Base-by-base conservation (phyloP, 2,329 filamentous ascomycete species). In the Fusarium albosuccineum region DNA sequence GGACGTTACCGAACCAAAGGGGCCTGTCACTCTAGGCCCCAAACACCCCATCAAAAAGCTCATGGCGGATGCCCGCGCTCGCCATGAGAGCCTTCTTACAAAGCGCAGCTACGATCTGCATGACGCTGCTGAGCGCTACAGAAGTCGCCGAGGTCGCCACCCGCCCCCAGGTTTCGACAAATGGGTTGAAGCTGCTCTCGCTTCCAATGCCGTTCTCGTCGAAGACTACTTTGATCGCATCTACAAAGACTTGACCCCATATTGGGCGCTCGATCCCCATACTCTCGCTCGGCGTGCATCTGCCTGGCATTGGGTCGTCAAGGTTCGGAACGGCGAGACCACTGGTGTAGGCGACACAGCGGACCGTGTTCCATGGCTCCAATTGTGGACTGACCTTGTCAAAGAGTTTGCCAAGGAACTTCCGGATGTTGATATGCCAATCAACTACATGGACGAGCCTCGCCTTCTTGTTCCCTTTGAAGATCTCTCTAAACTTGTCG, bases 141-240 rank as follows among this genome's bases (percentile, higher is more conserved):
- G 88, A 58, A 74, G 78, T 27, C 82, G 83, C 48, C 82, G 88
- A 63, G 87, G 86, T 22, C 82, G 87, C 26, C 86, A 90, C 68
- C 88, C 87, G 3, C 88, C 88, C 4, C 88, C 88, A 0, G 86
- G 86, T n/a, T 91, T 91, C 70, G 82, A 87, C 62, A 77, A 82
- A 46, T 90, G 88, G 88, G 83, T 86, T 68, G 76, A 79, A 33
- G 87, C 86, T 57, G 87, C 88, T 7, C 69, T 77, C 17, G 79
- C 84, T 27, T 79, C 80, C 42, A 78, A 86, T 36, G 83, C 86
- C n/a, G 76, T 89, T 57, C 80, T 89, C 9, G 81, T 90, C 39
- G 88, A 90, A 70, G 85, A 88, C 55, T 90, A 87, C 70, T 90
- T 89, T 76, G 86, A 89, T 71, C 86, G 87, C 61, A 87, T 90